These are phyloP conservation scores for Aspergillus floridensis DNA, from an alignment of 2,329 filamentous ascomycete species.

Conservation along the genomic window DNA sequence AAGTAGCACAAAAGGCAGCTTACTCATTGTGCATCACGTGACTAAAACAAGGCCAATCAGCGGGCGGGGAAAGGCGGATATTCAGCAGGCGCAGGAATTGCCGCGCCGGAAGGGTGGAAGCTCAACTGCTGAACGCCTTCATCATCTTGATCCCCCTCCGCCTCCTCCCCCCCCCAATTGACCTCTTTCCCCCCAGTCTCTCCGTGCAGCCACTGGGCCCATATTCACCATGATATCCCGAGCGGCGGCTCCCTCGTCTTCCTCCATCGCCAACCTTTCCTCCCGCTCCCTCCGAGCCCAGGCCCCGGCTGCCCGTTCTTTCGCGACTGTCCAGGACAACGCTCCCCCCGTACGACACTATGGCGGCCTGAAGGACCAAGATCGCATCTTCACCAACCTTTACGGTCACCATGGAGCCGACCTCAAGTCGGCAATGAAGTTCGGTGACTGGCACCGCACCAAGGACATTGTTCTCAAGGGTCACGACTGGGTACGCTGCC, in stretches of 20 bases:
- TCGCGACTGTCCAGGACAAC: conserved; percentile 78
- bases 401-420: conserved; percentile 91
- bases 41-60: conserved; percentile 31
- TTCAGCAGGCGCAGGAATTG: conserved; percentile 40
- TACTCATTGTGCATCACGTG: conserved; percentile 30
- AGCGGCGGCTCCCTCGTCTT: conserved; percentile 45
- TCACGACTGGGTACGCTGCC: conserved; percentile 73
- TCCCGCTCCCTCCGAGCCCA: conserved; percentile 43
- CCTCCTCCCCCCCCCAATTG: conserved; percentile 21
- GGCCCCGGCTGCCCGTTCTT: conserved; percentile 56
- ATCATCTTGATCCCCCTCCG: conserved; percentile 19
- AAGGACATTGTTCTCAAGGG: conserved; percentile 98
- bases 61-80: conserved; percentile 36
- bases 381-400: conserved; percentile 98
- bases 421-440: conserved; percentile 91
- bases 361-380: conserved; percentile 90
- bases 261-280: conserved; percentile 40
- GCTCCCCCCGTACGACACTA: conserved; percentile 61
- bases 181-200: conserved; percentile 23
- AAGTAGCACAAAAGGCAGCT: background rate
- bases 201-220: conserved; percentile 35
- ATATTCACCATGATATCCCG: conserved; percentile 45
- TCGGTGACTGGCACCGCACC: conserved; percentile 99
- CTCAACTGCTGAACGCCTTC: conserved; percentile 4
- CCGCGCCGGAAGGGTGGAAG: conserved; percentile 1